Percentiles rank a stretch among this genome's conserved stretches.
These are phyloP conservation scores for Exsudoporus frostii DNA, from an alignment of 768 basidiomycete genomes.

Conservation along the genomic window DNA sequence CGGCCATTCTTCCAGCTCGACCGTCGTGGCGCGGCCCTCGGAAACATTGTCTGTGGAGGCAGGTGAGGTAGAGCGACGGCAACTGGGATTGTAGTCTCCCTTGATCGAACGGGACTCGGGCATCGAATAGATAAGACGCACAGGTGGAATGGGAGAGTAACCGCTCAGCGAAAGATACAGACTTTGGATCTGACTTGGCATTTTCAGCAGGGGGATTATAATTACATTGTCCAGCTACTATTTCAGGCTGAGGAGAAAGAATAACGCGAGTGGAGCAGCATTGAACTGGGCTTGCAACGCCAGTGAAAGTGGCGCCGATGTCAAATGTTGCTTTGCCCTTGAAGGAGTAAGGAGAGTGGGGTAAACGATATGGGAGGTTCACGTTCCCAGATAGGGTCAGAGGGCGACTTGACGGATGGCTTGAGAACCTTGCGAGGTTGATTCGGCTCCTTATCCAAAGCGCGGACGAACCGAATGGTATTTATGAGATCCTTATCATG, in stretches of 20 bases:
- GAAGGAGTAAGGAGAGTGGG: slow-evolving; percentile 55
- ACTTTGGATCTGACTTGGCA: slow-evolving; percentile 26
- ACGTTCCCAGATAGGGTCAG: slow-evolving; percentile 48
- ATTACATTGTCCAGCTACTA: slow-evolving; percentile 8
- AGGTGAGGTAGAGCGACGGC: slow-evolving; percentile 5
- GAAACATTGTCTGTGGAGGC: slow-evolving; percentile 5
- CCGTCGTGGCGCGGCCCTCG: slow-evolving; percentile 11
- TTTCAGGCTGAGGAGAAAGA: slow-evolving; percentile 10
- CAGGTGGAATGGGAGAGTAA: slow-evolving; percentile 22
- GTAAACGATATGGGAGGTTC: slow-evolving; percentile 54
- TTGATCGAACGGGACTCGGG: too few species aligned
- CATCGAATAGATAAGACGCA: slow-evolving; percentile 30
- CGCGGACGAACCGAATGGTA: too few species aligned
- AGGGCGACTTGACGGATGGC: background rate
- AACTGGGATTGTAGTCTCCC: slow-evolving; percentile 14
- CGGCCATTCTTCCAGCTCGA: too few species aligned
- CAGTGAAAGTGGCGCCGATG: slow-evolving; percentile 9
- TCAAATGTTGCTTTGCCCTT: slow-evolving; percentile 29
- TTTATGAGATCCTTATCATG: too few species aligned
- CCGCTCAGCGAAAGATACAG: slow-evolving; percentile 12
- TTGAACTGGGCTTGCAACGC: background rate
- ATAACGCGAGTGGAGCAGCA: background rate
- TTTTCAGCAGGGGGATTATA: slow-evolving; percentile 6
- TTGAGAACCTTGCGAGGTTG: slow-evolving; percentile 1
- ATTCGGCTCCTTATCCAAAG: slow-evolving; percentile 19